A percentile compares a stretch with the other conserved stretches of the same genome.
Evolutionary conservation across 2,329 filamentous ascomycete species (phyloP).

Genomic region (Aspergillus quadricinctus): DNA sequence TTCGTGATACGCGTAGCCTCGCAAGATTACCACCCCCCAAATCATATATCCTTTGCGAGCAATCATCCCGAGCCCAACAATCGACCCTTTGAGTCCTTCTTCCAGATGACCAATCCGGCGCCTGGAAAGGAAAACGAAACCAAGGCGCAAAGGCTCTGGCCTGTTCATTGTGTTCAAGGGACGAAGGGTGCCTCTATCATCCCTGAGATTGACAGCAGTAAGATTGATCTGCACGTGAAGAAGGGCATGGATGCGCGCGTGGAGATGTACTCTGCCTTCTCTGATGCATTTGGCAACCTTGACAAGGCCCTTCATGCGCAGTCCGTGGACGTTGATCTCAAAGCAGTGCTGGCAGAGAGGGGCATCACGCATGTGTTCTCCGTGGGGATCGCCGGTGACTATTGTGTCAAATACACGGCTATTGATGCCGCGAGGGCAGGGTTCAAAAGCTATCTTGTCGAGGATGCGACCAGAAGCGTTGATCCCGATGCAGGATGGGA

Average conservation of each 20-base stretch:
- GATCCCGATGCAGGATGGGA: constrained; percentile 56
- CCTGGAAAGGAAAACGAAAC: constrained; percentile 53
- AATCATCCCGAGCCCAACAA: constrained; percentile 66
- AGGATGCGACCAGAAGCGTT: constrained; percentile 74
- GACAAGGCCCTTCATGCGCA: constrained; percentile 28
- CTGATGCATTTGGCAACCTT: constrained; percentile 64
- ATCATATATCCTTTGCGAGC: constrained; percentile 83
- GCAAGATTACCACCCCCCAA: constrained; percentile 81
- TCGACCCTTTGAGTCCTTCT: constrained; percentile 61
- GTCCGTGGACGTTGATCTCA: constrained; percentile 56
- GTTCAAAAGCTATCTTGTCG: constrained; percentile 70
- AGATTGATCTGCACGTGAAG: constrained; percentile 63
- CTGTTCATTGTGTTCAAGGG: constrained; percentile 77
- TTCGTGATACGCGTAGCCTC: constrained; percentile 76
- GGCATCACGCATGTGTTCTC: constrained; percentile 75
- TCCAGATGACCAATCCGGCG: constrained; percentile 52
- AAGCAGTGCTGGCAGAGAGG: constrained; percentile 50
- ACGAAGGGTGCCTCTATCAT: constrained; percentile 70
- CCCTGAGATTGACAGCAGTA: constrained; percentile 60
- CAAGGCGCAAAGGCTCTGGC: constrained; percentile 74
- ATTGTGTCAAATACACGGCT: constrained; percentile 80
- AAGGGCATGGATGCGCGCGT: constrained; percentile 72
- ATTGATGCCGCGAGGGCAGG: constrained; percentile 71
- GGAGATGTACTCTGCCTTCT: constrained; percentile 94
- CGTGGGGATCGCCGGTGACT: constrained; percentile 82